Evolutionary conservation across 768 basidiomycete genomes (phyloP).

Genomic region (Calvatia gigantea): DNA sequence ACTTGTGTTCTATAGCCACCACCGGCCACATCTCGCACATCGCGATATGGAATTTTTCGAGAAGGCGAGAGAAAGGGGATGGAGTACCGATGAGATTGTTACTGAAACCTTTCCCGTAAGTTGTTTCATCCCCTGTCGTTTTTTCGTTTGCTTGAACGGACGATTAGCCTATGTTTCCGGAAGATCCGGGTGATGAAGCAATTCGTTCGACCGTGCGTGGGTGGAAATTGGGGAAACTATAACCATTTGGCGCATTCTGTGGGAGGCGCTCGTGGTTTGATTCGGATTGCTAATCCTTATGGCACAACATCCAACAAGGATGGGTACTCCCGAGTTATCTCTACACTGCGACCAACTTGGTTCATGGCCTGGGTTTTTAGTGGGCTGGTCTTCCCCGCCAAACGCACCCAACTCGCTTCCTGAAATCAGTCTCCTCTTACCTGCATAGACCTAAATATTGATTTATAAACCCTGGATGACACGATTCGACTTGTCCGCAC

Average conservation of each 20-base stretch:
- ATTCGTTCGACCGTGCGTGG: constrained; percentile 84
- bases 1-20: constrained; percentile 88
- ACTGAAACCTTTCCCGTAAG: constrained; percentile 61
- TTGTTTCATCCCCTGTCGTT: neutral
- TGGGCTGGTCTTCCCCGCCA: too few species aligned
- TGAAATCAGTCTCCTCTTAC: too few species aligned
- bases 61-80: constrained; percentile 58
- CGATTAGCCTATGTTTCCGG: constrained; percentile 81
- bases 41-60: constrained; percentile 82
- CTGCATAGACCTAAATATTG: too few species aligned
- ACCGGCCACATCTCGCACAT: constrained; percentile 79
- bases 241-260: too few species aligned
- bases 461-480: too few species aligned
- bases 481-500: too few species aligned
- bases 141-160: neutral
- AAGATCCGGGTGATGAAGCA: constrained; percentile 76
- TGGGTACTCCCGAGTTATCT: too few species aligned
- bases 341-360: too few species aligned
- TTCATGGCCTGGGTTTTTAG: too few species aligned
- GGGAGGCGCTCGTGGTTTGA: too few species aligned
- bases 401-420: too few species aligned
- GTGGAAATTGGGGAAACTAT: constrained; percentile 51
- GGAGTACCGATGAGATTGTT: constrained; percentile 70
- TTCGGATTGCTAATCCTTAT: neutral
- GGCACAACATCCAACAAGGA: too few species aligned